phyloP scores from a whole-genome alignment of 2,329 filamentous ascomycete species.

The Claviceps spartinae region DNA sequence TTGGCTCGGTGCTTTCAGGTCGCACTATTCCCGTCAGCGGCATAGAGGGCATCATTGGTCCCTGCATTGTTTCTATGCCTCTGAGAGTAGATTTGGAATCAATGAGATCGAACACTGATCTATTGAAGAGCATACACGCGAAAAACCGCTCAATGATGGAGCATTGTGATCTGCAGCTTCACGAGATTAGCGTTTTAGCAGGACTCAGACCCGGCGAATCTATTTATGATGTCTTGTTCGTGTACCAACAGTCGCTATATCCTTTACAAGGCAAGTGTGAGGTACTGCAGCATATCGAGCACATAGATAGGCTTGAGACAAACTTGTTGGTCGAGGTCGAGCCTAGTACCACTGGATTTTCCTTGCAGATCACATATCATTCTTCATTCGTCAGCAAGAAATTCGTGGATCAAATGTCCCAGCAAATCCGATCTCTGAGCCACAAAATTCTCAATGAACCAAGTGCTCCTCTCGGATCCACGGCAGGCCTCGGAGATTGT shows the following conservation, averaged over 20 bases:
- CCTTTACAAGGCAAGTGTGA: constrained; percentile 18
- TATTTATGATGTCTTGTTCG: constrained; percentile 67
- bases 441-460: constrained; percentile 17
- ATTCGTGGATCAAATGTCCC: constrained; percentile 42
- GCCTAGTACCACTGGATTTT: constrained; percentile 33
- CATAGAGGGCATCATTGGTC: constrained; percentile 64
- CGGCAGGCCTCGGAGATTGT: constrained; percentile 13
- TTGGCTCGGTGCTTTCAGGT: constrained; percentile 74
- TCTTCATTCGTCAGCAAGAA: constrained; percentile 33
- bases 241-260: constrained; percentile 65
- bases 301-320: constrained; percentile 63
- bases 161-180: constrained; percentile 49
- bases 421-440: constrained; percentile 45
- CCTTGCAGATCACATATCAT: constrained; percentile 35
- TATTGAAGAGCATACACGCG: constrained; percentile 50
- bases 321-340: constrained; percentile 64
- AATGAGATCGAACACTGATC: constrained; percentile 38
- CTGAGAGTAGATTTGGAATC: constrained; percentile 47
- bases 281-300: constrained; percentile 39
- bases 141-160: constrained; percentile 52
- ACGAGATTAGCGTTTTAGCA: constrained; percentile 52
- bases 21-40: constrained; percentile 56
- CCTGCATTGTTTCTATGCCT: constrained; percentile 66
- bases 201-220: constrained; percentile 38
- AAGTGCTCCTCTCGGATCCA: constrained; percentile 6